These are phyloP conservation scores for Sicyos edulis DNA, from an alignment of 306 rosid species.

Conservation along the genomic window DNA sequence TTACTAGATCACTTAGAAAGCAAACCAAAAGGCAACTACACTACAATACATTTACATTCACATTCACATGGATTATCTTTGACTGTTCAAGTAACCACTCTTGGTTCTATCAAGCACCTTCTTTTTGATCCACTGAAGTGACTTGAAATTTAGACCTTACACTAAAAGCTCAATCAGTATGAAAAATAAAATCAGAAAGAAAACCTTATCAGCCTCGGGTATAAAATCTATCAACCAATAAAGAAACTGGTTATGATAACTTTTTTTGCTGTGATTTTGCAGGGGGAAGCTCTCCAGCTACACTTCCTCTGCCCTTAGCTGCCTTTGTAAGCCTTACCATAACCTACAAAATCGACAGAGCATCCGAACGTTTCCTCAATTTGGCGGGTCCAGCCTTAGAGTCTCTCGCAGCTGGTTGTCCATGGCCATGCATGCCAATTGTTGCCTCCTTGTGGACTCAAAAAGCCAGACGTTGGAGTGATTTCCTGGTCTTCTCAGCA, in stretches of 20 bases:
- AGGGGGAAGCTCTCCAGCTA: constrained; percentile 86
- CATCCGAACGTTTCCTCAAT: constrained; percentile 73
- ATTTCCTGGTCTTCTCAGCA: constrained; percentile 82
- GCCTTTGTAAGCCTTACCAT: constrained; percentile 94
- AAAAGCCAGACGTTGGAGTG: constrained; percentile 91
- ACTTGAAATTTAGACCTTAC: constrained; percentile 2
- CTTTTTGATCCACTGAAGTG: constrained; percentile 1
- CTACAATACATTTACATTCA: background rate
- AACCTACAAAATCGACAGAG: constrained; percentile 83
- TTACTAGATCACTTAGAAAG: background rate
- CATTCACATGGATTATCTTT: constrained; percentile 11
- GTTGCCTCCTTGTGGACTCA: constrained; percentile 98
- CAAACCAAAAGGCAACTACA: background rate
- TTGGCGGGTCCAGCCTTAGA: constrained; percentile 92
- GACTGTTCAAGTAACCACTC: constrained; percentile 10
- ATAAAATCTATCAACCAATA: constrained; percentile 1
- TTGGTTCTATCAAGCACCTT: background rate
- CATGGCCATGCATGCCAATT: constrained; percentile 99
- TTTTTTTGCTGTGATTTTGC: background rate
- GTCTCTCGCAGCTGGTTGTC: constrained; percentile 88
- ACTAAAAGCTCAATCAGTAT: background rate
- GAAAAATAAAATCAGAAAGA: background rate
- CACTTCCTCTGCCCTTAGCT: constrained; percentile 93
- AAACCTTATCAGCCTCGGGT: background rate
- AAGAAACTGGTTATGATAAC: background rate